Conservation (phyloP, 768 basidiomycete genomes). For the Crucibulum laeve region DNA sequence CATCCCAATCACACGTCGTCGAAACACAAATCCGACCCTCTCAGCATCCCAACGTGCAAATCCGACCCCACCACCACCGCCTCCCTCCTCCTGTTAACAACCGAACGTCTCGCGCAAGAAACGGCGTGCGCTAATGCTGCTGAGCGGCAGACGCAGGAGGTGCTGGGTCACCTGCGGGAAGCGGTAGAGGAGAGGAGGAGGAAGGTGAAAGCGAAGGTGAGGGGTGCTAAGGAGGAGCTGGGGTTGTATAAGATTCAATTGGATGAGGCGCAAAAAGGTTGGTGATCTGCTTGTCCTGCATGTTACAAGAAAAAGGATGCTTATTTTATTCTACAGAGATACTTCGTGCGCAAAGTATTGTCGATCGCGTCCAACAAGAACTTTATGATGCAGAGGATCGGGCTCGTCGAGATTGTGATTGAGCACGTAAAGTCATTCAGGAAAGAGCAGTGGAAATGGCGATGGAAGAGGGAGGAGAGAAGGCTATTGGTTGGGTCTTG, state of each 20-base stretch:
- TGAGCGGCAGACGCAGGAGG: slow-evolving; percentile 25
- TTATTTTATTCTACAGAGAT: slow-evolving; percentile 34
- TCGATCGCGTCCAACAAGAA: slow-evolving; percentile 43
- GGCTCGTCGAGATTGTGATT: slow-evolving; percentile 39
- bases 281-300: not conserved
- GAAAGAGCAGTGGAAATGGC: slow-evolving; percentile 44
- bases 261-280: slow-evolving; percentile 50
- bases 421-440: slow-evolving; percentile 39
- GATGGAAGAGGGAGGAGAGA: slow-evolving; percentile 44
- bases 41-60: slow-evolving; percentile 6
- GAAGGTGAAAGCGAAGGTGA: slow-evolving; percentile 23
- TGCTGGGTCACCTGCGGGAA: slow-evolving; percentile 25
- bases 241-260: slow-evolving; percentile 54
- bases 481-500: slow-evolving; percentile 47
- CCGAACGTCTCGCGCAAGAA: slow-evolving; percentile 25
- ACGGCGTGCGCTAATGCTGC: slow-evolving; percentile 34
- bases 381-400: slow-evolving; percentile 45
- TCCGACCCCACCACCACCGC: slow-evolving; percentile 17
- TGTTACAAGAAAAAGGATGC: not conserved
- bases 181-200: slow-evolving; percentile 25
- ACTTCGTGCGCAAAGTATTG: slow-evolving; percentile 45
- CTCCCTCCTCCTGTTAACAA: slow-evolving; percentile 14
- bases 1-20: slow-evolving; percentile 9
- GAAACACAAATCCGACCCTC: slow-evolving; percentile 4
- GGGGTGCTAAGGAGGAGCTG: slow-evolving; percentile 40